phyloP scores from a whole-genome alignment of 2,329 filamentous ascomycete genomes.

The Dryadomyces quercus-mongolicae region DNA sequence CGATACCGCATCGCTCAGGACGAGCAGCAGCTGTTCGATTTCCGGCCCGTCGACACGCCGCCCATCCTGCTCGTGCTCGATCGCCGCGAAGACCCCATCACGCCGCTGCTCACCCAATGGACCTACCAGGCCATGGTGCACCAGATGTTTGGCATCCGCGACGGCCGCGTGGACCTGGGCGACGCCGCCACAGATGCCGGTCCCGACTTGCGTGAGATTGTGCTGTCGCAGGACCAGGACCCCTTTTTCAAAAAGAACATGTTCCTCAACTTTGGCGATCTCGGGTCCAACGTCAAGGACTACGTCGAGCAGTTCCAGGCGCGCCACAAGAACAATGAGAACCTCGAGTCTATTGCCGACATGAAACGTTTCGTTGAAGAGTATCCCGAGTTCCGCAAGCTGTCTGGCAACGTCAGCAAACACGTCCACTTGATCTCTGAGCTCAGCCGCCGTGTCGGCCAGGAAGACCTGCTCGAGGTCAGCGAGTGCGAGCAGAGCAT shows the following conservation, averaged over 20 bases:
- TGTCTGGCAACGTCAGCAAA: conserved; percentile 96
- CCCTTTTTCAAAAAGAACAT: conserved; percentile 99
- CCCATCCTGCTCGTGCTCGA: conserved; percentile 87
- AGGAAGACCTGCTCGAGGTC: conserved; percentile 83
- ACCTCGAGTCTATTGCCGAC: conserved; percentile 92
- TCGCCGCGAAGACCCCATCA: conserved; percentile 86
- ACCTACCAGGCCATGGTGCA: conserved; percentile 99
- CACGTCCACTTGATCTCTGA: conserved; percentile 95
- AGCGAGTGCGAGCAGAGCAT: conserved; percentile 95
- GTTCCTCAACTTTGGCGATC: conserved; percentile 93
- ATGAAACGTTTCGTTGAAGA: conserved; percentile 99
- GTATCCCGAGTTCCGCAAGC: conserved; percentile 92
- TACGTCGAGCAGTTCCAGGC: conserved; percentile 98
- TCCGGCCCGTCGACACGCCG: conserved; percentile 85
- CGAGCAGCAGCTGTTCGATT: conserved; percentile 92
- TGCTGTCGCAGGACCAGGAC: conserved; percentile 91
- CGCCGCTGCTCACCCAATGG: conserved; percentile 91
- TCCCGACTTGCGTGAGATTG: conserved; percentile 84
- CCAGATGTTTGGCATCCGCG: conserved; percentile 83
- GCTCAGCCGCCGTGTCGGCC: conserved; percentile 74
- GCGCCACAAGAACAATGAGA: conserved; percentile 91
- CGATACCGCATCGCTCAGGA: conserved; percentile 91
- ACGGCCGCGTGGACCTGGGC: conserved; percentile 76
- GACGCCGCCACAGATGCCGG: conserved; percentile 58
- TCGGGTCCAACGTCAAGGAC: conserved; percentile 93